These are phyloP conservation scores for Magnusiomyces sp. DNA, from an alignment of 1,139 yeast genomes.

Conservation along the genomic window DNA sequence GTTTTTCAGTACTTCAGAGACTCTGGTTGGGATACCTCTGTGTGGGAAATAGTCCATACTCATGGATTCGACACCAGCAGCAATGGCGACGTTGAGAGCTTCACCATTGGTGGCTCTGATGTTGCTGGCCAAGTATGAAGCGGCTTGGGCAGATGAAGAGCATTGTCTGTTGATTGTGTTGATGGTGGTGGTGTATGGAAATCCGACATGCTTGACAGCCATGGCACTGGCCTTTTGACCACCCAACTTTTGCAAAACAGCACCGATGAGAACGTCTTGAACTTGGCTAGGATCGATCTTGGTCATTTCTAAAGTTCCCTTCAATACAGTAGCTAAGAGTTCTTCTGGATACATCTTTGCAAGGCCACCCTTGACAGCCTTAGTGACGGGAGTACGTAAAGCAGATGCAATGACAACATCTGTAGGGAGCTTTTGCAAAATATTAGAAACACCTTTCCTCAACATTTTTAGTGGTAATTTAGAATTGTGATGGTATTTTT, in stretches of 20 bases:
- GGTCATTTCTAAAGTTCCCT: slow-evolving; percentile 29
- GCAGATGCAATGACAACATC: slow-evolving; percentile 37
- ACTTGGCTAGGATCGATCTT: slow-evolving; percentile 28
- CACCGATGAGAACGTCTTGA: slow-evolving; percentile 32
- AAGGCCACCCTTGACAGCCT: slow-evolving; percentile 35
- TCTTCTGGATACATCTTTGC: slow-evolving; percentile 35
- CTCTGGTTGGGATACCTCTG: slow-evolving; percentile 33
- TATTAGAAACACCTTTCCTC: slow-evolving; percentile 5
- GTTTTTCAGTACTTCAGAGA: slow-evolving; percentile 23
- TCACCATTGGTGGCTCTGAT: slow-evolving; percentile 29
- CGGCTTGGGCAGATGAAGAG: slow-evolving; percentile 38
- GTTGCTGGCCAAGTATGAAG: slow-evolving; percentile 33
- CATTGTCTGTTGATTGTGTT: slow-evolving; percentile 39
- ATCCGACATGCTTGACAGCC: slow-evolving; percentile 33
- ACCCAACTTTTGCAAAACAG: slow-evolving; percentile 32
- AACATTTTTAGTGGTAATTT: neutral
- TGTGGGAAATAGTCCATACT: slow-evolving; percentile 39
- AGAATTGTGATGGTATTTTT: neutral
- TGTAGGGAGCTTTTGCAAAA: slow-evolving; percentile 25
- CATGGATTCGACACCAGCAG: slow-evolving; percentile 42
- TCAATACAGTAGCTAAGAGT: slow-evolving; percentile 30
- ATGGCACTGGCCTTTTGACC: slow-evolving; percentile 33
- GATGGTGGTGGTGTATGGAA: slow-evolving; percentile 35
- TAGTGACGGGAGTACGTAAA: slow-evolving; percentile 35
- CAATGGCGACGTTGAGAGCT: slow-evolving; percentile 30